Conservation (phyloP, 352 stramenopile species). For the Globisporangium parvum region DNA sequence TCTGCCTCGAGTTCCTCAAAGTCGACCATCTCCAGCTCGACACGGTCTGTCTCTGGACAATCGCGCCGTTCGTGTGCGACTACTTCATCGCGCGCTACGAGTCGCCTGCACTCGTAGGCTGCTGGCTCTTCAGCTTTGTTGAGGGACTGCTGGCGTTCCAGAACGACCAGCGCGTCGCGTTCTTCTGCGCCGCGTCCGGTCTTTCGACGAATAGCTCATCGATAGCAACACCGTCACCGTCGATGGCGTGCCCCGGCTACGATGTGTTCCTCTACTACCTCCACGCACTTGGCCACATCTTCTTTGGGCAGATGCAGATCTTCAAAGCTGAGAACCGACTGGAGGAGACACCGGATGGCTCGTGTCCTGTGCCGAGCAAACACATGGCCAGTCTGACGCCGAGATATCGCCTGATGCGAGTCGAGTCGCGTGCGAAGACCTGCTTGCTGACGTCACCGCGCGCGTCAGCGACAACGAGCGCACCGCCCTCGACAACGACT, state of each 20-base stretch:
- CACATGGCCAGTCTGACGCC: no score
- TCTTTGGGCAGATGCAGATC: constrained; percentile 69
- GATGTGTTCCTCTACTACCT: constrained; percentile 69
- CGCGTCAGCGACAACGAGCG: no score
- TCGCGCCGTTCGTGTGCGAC: constrained; percentile 68
- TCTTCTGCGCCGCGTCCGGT: constrained; percentile 50
- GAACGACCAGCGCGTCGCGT: constrained; percentile 50
- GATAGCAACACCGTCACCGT: not conserved
- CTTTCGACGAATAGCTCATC: constrained; percentile 7
- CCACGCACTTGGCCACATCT: constrained; percentile 51
- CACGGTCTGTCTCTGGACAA: constrained; percentile 35
- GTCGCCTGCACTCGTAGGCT: constrained; percentile 35
- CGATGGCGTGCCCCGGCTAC: constrained; percentile 20
- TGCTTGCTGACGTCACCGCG: no score
- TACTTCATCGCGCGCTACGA: constrained; percentile 60
- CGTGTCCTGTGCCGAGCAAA: constrained; percentile 32
- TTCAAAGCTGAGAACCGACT: constrained; percentile 52
- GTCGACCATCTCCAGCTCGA: constrained; percentile 53
- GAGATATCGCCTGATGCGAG: no score
- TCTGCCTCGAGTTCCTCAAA: constrained; percentile 77
- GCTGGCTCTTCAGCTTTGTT: constrained; percentile 46
- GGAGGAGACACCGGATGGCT: constrained; percentile 45
- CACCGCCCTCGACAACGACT: no score
- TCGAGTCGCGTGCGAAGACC: no score
- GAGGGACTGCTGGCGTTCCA: constrained; percentile 31